Evolutionary conservation across 768 basidiomycete species (phyloP), one percentile per base, ranked within the genome.

Genomic region (Pleurotus citrinopileatus): DNA sequence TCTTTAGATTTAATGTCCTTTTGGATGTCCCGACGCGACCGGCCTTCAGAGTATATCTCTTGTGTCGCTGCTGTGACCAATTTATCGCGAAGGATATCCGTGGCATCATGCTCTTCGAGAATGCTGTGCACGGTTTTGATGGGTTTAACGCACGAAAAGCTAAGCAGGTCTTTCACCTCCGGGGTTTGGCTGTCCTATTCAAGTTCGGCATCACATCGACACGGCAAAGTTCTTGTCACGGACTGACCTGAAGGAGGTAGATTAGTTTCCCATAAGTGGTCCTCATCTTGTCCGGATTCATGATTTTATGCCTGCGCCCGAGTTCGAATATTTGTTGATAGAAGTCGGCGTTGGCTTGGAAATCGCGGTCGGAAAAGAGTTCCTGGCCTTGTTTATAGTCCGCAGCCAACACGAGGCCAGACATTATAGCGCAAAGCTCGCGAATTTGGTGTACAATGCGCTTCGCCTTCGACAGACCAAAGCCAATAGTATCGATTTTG

Each of bases 251-350:
- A 28, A 92, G 77, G 53, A 93, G 71, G 67, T 92, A 93, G 28
- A 92, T 84, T 55, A 93, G 71, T 63, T 93, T 93, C 8, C 91
- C 91, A 57, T 94, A 94, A 6, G 89, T 93, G 25, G 87, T 84
- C 22, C 91, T 80, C 91, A 93, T 92, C 61, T 92, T 92, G 64
- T 93, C 91, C 0, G 91, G 91, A 61, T 93, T 94, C 89, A 89
- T 91, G 63, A 94, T 93, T 67, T 93, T 93, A 65, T 92, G 89
- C 55, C 91, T 78, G 46, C 90, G 75, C 17, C 91, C 90, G 20
- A 93, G 78, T 69, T 93, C 91, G 58, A 93, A 93, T 22, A 92
- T 77, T 12, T 75, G 69, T 61, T 91, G 89, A 62, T 87, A 94
- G 63, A 93, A 94, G 6, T 85, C 82, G 15, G 81, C 82, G 61